These are phyloP conservation scores for Begonia masoniana DNA, from an alignment of 306 rosid genomes.

Conservation along the genomic window DNA sequence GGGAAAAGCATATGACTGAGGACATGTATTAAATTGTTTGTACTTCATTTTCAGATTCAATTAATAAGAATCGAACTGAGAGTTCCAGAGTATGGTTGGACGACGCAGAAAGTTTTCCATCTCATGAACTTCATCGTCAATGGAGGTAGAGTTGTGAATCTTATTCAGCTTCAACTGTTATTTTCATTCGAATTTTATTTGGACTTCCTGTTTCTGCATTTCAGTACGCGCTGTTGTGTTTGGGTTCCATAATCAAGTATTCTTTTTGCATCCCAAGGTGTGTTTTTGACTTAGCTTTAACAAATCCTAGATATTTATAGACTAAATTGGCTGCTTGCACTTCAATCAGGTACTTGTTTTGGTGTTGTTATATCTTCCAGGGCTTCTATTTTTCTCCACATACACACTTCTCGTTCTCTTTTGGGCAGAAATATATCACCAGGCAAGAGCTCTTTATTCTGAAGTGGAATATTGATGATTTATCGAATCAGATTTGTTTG, in stretches of 20 bases:
- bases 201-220: conserved; percentile 10
- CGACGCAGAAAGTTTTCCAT: conserved; percentile 92
- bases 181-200: background rate
- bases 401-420: conserved; percentile 88
- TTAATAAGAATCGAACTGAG: conserved; percentile 80
- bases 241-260: conserved; percentile 67
- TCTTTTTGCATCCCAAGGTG: conserved; percentile 72
- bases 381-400: conserved; percentile 82
- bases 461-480: background rate
- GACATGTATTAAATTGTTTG: background rate
- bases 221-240: conserved; percentile 87
- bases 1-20: no score
- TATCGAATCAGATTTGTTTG: background rate
- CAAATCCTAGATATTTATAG: background rate
- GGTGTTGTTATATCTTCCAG: conserved; percentile 71
- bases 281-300: conserved; percentile 2
- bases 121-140: conserved; percentile 88
- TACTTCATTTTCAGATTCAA: conserved; percentile 43
- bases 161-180: background rate
- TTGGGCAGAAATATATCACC: conserved; percentile 97
- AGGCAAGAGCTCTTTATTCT: conserved; percentile 36
- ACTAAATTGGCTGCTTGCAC: no score
- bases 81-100: conserved; percentile 97
- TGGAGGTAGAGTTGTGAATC: conserved; percentile 42
- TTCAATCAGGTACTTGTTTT: conserved; percentile 51